Evolutionary conservation across 192 early-diverging fungal genomes (phyloP), one percentile per base, ranked within the genome.

Genomic region (Mortierella antarctica): DNA sequence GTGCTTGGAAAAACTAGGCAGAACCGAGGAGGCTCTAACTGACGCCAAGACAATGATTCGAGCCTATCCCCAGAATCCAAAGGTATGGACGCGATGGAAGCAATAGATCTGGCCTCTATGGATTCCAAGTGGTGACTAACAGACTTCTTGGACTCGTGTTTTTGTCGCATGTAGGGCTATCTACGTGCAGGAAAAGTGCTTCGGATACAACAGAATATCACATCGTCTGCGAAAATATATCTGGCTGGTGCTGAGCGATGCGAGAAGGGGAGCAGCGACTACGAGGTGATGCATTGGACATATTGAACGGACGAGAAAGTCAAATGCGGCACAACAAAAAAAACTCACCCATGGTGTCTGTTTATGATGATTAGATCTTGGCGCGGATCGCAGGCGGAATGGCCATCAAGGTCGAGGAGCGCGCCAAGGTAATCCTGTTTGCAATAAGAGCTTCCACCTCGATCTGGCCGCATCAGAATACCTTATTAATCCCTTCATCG

Each of bases 31-130:
- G 13, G 76, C 63, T 4, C 69, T 79, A 5, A 2, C 51, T 11
- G 76, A 79, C 48, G 69, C 76, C 7, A 79, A 79, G 40, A 15
- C 57, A 7, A 79, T 79, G 76, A 79, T 79, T 31, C 40, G 47
- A 41, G 52, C 6, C 31, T 47, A 67, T 62, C 68, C 76, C 44
- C 62, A 62, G 51, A 45, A 66, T n/a, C 64, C 76, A 62, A 79
- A 79, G 76, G 76, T 79, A 49, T 17, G 31, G 2, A 40, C 0
- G 18, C 10, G n/a, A 18, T 14, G 39, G n/a, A 1, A 10, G 39
- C 50, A n/a, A 41, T 42, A 10, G n/a, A 60, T 60, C 7, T 10
- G 6, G 12, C 6, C 21, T 41, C 2, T 6, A 15, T 11, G 8
- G 9, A 41, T 11, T 3, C 7, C n/a, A 8, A 20, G 0, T 48